Percentiles rank a stretch among this genome's conserved stretches.
Evolutionary conservation across 768 basidiomycete genomes (phyloP).

Genomic region (Leucosporidium scottii): DNA sequence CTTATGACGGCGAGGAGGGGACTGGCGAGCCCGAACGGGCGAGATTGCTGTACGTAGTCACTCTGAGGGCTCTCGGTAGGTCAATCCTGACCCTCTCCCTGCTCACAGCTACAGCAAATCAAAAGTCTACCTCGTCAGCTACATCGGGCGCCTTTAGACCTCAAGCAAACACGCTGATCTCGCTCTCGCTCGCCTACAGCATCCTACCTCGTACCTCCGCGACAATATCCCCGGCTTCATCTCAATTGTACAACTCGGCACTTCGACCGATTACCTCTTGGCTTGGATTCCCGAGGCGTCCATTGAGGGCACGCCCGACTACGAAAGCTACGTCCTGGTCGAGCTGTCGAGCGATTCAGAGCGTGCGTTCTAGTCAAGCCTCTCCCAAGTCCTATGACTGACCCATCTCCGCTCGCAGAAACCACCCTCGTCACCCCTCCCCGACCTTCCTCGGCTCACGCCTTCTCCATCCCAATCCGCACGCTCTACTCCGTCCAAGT

Average conservation of each 20-base stretch:
- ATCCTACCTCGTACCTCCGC: constrained; percentile 81
- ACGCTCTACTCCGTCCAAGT: constrained; percentile 36
- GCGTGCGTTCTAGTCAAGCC: constrained; percentile 17
- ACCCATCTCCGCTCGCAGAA: constrained; percentile 48
- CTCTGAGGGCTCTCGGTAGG: neutral
- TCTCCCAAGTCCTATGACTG: no score
- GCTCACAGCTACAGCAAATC: constrained; percentile 1
- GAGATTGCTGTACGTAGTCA: constrained; percentile 1
- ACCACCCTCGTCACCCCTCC: constrained; percentile 79
- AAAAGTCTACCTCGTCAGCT: constrained; percentile 6
- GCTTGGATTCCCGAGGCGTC: constrained; percentile 90
- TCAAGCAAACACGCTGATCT: neutral
- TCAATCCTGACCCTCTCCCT: no score
- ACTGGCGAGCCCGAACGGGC: neutral
- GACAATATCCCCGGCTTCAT: constrained; percentile 95
- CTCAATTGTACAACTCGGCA: constrained; percentile 77
- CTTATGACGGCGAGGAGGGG: neutral
- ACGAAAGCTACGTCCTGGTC: constrained; percentile 28
- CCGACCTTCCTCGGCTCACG: constrained; percentile 64
- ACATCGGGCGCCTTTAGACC: neutral
- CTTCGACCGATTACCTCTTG: constrained; percentile 56
- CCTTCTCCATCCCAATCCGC: constrained; percentile 36
- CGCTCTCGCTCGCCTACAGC: constrained; percentile 38
- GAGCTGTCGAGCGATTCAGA: constrained; percentile 32
- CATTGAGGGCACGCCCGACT: constrained; percentile 53